A percentile compares a stretch with the other conserved stretches of the same genome.
These are phyloP conservation scores for Symbiodinium pilosum DNA, from an alignment of 73 alveolate species.

Conservation along the genomic window DNA sequence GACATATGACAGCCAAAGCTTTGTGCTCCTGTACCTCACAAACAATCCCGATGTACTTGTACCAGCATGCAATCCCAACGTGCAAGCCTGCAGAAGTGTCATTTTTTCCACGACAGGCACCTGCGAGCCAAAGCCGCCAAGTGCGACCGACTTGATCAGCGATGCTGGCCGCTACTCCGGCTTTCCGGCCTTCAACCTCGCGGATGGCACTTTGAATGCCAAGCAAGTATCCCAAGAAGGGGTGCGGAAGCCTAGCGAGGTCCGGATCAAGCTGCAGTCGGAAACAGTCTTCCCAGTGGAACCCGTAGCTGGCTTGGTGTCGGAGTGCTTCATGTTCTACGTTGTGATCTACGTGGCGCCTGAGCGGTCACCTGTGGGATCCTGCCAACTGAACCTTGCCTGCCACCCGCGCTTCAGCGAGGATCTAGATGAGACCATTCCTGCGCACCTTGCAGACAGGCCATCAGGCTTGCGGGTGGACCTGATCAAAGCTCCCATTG, in stretches of 20 bases:
- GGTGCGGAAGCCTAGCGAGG: neutral
- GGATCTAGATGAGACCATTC: neutral
- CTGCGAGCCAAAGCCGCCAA: neutral
- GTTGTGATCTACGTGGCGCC: neutral
- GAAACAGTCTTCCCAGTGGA: neutral
- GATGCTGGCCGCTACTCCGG: neutral
- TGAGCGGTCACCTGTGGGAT: neutral
- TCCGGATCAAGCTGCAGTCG: neutral
- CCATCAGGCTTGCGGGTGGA: neutral
- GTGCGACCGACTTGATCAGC: neutral
- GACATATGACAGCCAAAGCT: no score
- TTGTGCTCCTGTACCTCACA: no score
- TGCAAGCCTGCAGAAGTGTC: no score
- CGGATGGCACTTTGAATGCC: neutral
- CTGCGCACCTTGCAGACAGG: neutral
- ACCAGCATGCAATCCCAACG: no score
- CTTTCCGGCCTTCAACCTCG: neutral
- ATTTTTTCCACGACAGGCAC: neutral
- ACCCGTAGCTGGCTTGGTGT: conserved; percentile 12
- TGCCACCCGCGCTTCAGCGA: conserved; percentile 8
- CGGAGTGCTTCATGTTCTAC: neutral
- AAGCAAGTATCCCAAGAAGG: neutral
- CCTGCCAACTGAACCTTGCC: neutral
- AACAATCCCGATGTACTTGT: no score
- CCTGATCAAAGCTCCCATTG: neutral